phyloP scores from a whole-genome alignment of 1,284 basidiomycete species.

The Cutaneotrichosporon cutaneum region DNA sequence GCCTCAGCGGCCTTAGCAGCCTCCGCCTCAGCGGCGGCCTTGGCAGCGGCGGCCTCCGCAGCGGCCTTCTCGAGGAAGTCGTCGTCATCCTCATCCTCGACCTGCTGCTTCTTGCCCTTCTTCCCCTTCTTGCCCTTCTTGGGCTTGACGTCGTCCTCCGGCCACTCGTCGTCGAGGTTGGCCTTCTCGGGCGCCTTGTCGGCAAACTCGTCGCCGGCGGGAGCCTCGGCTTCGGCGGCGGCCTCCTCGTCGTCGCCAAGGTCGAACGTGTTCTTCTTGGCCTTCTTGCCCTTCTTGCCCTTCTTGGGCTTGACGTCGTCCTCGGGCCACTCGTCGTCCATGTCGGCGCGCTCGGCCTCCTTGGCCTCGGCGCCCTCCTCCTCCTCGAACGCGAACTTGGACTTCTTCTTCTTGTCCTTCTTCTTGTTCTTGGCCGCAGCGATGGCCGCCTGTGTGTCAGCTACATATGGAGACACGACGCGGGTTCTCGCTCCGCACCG shows the following conservation, averaged over 20 bases:
- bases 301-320: slow-evolving; percentile 50
- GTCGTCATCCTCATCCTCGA: slow-evolving; percentile 38
- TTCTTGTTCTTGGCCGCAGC: slow-evolving; percentile 39
- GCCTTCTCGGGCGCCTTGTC: slow-evolving; percentile 25
- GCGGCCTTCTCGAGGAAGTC: slow-evolving; percentile 45
- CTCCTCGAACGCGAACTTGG: slow-evolving; percentile 37
- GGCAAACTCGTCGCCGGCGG: slow-evolving; percentile 50
- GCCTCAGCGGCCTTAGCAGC: slow-evolving; percentile 59
- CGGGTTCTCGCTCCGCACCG: neutral
- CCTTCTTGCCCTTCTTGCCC: slow-evolving; percentile 55
- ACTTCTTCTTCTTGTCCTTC: slow-evolving; percentile 44
- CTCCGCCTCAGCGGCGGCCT: slow-evolving; percentile 33
- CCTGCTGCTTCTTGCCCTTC: slow-evolving; percentile 52
- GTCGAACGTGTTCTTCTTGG: slow-evolving; percentile 26
- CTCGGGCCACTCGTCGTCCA: slow-evolving; percentile 41
- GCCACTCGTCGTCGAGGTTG: slow-evolving; percentile 50
- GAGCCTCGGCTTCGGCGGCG: slow-evolving; percentile 35
- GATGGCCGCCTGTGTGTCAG: slow-evolving; percentile 20
- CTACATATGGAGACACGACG: neutral
- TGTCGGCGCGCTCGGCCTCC: slow-evolving; percentile 36
- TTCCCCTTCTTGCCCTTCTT: slow-evolving; percentile 55
- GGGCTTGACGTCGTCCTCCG: slow-evolving; percentile 53
- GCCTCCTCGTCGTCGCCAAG: slow-evolving; percentile 25
- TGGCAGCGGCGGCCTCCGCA: slow-evolving; percentile 54
- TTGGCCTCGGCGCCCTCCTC: slow-evolving; percentile 18